These are phyloP conservation scores for Juncus effusus DNA, from an alignment of 176 grass and related monocot genomes.

Conservation along the genomic window DNA sequence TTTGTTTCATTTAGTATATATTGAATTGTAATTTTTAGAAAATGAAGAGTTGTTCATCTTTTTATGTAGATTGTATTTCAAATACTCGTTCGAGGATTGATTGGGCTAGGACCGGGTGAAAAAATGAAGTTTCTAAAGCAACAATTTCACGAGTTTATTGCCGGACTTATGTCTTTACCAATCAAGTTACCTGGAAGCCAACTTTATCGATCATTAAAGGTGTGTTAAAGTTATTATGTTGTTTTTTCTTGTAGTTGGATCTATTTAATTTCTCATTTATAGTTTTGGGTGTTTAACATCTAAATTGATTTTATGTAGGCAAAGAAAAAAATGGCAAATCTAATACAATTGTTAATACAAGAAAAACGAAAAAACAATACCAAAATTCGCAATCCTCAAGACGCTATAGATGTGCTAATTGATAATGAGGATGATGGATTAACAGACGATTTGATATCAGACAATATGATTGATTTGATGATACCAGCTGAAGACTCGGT, in stretches of 20 bases:
- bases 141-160: slow-evolving; percentile 96
- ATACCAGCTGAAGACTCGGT: slow-evolving; percentile 98
- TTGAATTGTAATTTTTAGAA: too few relatives aligned
- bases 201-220: slow-evolving; percentile 82
- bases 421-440: slow-evolving; percentile 46
- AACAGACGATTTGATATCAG: slow-evolving; percentile 86
- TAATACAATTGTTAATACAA: slow-evolving; percentile 78
- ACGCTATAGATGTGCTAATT: slow-evolving; percentile 77
- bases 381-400: slow-evolving; percentile 10
- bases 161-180: slow-evolving; percentile 85
- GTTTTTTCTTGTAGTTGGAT: slow-evolving; percentile 21
- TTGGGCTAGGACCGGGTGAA: slow-evolving; percentile 69
- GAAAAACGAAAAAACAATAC: slow-evolving; percentile 50
- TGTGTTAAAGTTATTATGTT: slow-evolving; percentile 24
- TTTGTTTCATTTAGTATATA: too few relatives aligned
- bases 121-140: slow-evolving; percentile 87
- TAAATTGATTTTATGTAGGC: slow-evolving; percentile 40
- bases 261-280: background rate
- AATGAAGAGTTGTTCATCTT: too few relatives aligned
- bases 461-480: slow-evolving; percentile 99
- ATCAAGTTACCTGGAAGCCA: slow-evolving; percentile 88
- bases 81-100: slow-evolving; percentile 78
- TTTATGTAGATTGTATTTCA: slow-evolving; percentile 76
- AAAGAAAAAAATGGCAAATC: slow-evolving; percentile 81
- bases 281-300: slow-evolving; percentile 20